Base-by-base conservation (phyloP, 345 rosid species). In the Moricandia moricandioides region DNA sequence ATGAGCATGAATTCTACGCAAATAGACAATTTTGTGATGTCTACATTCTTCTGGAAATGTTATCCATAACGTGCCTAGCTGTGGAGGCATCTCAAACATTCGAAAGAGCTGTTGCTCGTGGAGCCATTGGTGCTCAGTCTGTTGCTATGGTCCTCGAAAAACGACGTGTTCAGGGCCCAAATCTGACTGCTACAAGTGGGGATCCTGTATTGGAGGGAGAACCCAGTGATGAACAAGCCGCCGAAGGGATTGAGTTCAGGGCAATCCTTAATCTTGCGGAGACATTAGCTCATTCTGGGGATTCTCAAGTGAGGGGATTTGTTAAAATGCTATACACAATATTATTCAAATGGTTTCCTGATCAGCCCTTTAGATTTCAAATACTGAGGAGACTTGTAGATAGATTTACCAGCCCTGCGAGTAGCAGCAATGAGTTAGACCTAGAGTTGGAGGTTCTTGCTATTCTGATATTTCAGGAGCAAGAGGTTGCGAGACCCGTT, bases 381-480 rank as follows among this genome's bases (percentile, higher is more conserved):
- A 87, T 92, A 84, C 84, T 96, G 82, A 89, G 89, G 83, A 87
- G 97, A 72, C 96, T 96, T 58, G 91, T 96, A 70, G 96, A 92
- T 83, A 88, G 83, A 72, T 88, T 94, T 81, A 92, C 86, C 63
- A 86, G 88, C 69, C 70, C 85, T 65, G 80, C 91, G 9, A 90
- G 88, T 69, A 83, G 80, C 80, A 75, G 85, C 82, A 82, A 62
- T 62, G 96, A 91, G 73, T 79, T 78, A 61, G 93, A 92, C 82
- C 56, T 92, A 33, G 86, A 87, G 78, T 73, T 96, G 84, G 98
- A 91, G 79, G 84, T 89, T 81, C 87, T 96, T 88, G 91, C 82
- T 67, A 84, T 80, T 81, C 83, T 96, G 82, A 88, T 87, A 35
- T 87, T 88, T 31, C 93, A 92, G 85, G 97, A 92, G 79, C 93